These are phyloP conservation scores for Citrus unshiu DNA, from an alignment of 345 rosid genomes.

Conservation along the genomic window DNA sequence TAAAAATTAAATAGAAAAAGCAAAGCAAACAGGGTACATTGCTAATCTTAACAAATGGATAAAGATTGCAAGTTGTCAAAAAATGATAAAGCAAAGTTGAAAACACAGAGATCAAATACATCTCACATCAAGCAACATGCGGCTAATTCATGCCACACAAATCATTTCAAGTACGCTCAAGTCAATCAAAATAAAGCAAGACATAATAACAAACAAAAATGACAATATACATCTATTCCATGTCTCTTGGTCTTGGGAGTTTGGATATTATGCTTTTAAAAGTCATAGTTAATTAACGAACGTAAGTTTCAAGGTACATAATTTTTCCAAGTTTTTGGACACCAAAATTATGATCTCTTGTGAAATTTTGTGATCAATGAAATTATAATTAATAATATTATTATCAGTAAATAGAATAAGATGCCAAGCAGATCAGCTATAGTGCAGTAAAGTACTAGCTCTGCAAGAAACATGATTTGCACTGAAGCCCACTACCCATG, in stretches of 20 bases:
- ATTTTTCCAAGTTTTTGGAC: neutral
- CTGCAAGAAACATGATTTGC: neutral
- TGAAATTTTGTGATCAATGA: neutral
- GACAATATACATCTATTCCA: neutral
- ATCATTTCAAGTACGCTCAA: neutral
- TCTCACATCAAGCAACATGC: neutral
- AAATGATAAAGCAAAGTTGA: neutral
- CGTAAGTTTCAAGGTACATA: neutral
- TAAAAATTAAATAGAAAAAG: neutral
- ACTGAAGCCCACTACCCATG: neutral
- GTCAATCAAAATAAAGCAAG: neutral
- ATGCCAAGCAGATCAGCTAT: neutral
- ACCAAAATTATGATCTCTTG: neutral
- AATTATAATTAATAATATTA: neutral
- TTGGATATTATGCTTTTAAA: too few species aligned
- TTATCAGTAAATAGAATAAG: neutral
- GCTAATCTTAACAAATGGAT: neutral
- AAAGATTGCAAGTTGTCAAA: neutral
- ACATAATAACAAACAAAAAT: neutral
- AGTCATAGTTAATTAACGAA: neutral
- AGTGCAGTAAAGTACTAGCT: neutral
- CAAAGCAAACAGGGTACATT: too few species aligned
- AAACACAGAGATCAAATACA: neutral
- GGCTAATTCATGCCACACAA: neutral
- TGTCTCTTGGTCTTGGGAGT: neutral